Evolutionary conservation across 495 filamentous ascomycete species (phyloP).

Genomic region (Acidomyces sp.): DNA sequence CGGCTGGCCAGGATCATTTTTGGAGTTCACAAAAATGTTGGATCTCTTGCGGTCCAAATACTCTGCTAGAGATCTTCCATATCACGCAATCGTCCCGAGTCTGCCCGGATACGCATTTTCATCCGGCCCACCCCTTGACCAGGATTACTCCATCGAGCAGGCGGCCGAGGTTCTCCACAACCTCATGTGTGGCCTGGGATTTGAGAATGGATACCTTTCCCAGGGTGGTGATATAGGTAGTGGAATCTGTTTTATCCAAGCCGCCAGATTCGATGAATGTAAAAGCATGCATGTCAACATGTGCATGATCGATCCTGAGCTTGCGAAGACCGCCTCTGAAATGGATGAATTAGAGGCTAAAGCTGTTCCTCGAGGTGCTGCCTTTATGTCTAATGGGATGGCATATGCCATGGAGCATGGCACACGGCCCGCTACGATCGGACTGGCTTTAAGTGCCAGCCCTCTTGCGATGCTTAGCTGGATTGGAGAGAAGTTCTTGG

Average conservation of each 20-base stretch:
- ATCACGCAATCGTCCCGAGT: conserved; percentile 53
- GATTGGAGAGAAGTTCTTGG: conserved; percentile 55
- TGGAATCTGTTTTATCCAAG: conserved; percentile 23
- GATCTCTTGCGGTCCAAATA: conserved; percentile 38
- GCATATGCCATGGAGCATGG: conserved; percentile 48
- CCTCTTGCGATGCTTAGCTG: conserved; percentile 54
- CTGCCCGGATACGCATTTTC: conserved; percentile 52
- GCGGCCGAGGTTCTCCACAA: conserved; percentile 39
- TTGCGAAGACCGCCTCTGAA: conserved; percentile 1
- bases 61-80: conserved; percentile 44
- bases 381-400: conserved; percentile 31
- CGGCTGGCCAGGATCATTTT: conserved; percentile 50
- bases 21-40: conserved; percentile 42
- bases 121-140: conserved; percentile 36
- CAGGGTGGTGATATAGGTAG: conserved; percentile 59
- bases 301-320: conserved; percentile 2
- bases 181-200: conserved; percentile 48
- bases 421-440: conserved; percentile 48
- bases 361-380: conserved; percentile 19
- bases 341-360: conserved; percentile 13
- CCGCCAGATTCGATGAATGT: conserved; percentile 13
- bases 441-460: conserved; percentile 40
- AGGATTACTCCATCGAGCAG: conserved; percentile 34
- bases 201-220: conserved; percentile 46
- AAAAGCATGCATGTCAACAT: conserved; percentile 32